Conservation (phyloP, 495 filamentous ascomycete species). For the Apodospora peruviana region DNA sequence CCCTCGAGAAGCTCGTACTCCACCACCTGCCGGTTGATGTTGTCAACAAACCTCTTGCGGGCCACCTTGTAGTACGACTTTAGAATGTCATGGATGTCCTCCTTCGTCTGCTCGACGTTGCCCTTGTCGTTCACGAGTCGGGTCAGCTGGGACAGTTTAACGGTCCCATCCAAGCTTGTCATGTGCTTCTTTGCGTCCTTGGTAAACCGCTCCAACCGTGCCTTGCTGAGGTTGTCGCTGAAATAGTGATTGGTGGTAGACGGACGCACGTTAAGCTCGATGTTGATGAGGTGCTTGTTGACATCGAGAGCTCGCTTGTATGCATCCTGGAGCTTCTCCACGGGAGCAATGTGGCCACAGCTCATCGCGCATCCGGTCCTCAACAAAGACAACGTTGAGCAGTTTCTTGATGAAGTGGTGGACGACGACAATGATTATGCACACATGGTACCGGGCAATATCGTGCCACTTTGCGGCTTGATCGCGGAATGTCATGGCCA, state of each 20-base stretch:
- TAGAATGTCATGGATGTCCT: conserved; percentile 54
- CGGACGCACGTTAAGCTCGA: conserved; percentile 42
- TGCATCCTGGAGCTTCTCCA: conserved; percentile 35
- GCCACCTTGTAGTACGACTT: conserved; percentile 57
- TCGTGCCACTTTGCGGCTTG: conserved; percentile 47
- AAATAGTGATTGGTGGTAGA: conserved; percentile 52
- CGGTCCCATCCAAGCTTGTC: not conserved
- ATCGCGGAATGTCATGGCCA: conserved; percentile 42
- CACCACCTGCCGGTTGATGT: conserved; percentile 35
- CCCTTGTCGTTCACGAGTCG: conserved; percentile 26
- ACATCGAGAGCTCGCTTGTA: conserved; percentile 42
- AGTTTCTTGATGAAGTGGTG: conserved; percentile 42
- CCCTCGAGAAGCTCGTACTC: conserved; percentile 29
- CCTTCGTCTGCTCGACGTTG: conserved; percentile 41
- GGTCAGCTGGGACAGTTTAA: not conserved
- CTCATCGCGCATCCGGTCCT: conserved; percentile 31
- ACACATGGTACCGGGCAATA: not conserved
- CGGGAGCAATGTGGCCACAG: conserved; percentile 34
- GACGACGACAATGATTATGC: conserved; percentile 28
- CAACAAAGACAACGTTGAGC: conserved; percentile 31
- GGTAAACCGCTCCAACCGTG: conserved; percentile 19
- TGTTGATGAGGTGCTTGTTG: conserved; percentile 39
- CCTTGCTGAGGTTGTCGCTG: conserved; percentile 41
- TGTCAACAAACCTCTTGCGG: conserved; percentile 51
- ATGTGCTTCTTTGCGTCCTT: conserved; percentile 8